Percentiles rank a stretch among this genome's conserved stretches.
phyloP scores from a whole-genome alignment of 768 basidiomycete genomes.

The Russula earlei region DNA sequence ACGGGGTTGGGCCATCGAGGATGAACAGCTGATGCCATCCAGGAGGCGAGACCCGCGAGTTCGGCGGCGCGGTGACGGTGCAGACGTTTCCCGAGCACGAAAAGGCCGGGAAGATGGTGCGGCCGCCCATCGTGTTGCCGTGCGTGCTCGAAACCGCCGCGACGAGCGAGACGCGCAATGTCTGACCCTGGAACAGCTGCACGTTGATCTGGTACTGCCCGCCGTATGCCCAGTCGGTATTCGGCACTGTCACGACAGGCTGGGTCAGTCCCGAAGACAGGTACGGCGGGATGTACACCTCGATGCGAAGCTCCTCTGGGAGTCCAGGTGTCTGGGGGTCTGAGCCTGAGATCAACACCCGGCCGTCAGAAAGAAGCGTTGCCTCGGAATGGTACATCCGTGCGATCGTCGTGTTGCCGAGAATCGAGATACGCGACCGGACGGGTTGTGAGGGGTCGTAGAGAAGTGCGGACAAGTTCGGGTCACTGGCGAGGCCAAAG shows the following conservation, averaged over 20 bases:
- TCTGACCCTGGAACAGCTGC: slow-evolving; percentile 32
- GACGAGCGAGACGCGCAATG: slow-evolving; percentile 53
- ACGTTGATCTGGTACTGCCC: slow-evolving; percentile 45
- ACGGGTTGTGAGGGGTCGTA: slow-evolving; percentile 59
- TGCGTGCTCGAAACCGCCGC: slow-evolving; percentile 73
- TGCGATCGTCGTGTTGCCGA: slow-evolving; percentile 58
- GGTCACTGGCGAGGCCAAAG: slow-evolving; percentile 57
- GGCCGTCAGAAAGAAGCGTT: slow-evolving; percentile 63
- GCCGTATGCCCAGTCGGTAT: slow-evolving; percentile 56
- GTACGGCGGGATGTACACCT: slow-evolving; percentile 85
- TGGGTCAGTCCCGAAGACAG: slow-evolving; percentile 51
- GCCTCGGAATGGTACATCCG: slow-evolving; percentile 76
- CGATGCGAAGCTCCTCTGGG: slow-evolving; percentile 69
- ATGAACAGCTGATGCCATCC: slow-evolving; percentile 73
- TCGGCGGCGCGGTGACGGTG: slow-evolving; percentile 70
- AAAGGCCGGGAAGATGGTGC: slow-evolving; percentile 67
- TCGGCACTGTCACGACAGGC: slow-evolving; percentile 49
- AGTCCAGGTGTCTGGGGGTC: slow-evolving; percentile 55
- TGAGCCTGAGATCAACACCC: slow-evolving; percentile 67
- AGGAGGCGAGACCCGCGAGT: slow-evolving; percentile 56
- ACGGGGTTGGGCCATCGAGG: slow-evolving; percentile 71
- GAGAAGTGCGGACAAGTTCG: slow-evolving; percentile 54
- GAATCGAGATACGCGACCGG: slow-evolving; percentile 54
- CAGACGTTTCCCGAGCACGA: slow-evolving; percentile 60
- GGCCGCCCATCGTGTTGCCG: slow-evolving; percentile 66